phyloP scores from a whole-genome alignment of 129 eudicot species.

The Cynara cardunculus region DNA sequence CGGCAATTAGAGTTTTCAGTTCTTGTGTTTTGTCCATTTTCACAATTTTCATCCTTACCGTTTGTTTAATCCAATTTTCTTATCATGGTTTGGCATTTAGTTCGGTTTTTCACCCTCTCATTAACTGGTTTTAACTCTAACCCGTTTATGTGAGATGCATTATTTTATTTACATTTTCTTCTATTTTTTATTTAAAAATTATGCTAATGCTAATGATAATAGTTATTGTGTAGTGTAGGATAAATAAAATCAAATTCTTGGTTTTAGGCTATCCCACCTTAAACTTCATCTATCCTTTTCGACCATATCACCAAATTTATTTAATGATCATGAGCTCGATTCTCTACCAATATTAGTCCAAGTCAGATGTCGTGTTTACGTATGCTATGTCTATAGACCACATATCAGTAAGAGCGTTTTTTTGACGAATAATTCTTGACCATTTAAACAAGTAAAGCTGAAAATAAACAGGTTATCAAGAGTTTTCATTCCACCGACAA shows the following conservation, averaged over 20 bases:
- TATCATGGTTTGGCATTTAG: neutral
- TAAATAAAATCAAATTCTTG: neutral
- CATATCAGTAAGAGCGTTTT: neutral
- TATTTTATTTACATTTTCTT: too few relatives aligned
- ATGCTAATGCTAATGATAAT: too few relatives aligned
- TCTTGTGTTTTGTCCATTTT: neutral
- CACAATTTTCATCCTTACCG: neutral
- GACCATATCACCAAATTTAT: constrained; percentile 12
- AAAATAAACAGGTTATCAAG: neutral
- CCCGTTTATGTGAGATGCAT: too few relatives aligned
- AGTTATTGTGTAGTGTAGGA: neutral
- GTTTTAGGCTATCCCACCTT: neutral
- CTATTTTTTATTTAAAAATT: too few relatives aligned
- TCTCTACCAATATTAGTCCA: neutral
- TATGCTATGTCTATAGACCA: neutral
- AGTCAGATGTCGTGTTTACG: constrained; percentile 17
- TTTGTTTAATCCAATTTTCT: neutral
- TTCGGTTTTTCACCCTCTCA: too few relatives aligned
- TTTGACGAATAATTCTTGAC: neutral
- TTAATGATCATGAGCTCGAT: neutral
- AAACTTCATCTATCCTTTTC: neutral
- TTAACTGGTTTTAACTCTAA: too few relatives aligned
- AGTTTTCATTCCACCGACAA: constrained; percentile 10
- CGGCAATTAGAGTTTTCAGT: too few relatives aligned
- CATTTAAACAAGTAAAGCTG: neutral